Evolutionary conservation across 805 yeast genomes (phyloP).

Genomic region (Scheffersomyces spartinae): DNA sequence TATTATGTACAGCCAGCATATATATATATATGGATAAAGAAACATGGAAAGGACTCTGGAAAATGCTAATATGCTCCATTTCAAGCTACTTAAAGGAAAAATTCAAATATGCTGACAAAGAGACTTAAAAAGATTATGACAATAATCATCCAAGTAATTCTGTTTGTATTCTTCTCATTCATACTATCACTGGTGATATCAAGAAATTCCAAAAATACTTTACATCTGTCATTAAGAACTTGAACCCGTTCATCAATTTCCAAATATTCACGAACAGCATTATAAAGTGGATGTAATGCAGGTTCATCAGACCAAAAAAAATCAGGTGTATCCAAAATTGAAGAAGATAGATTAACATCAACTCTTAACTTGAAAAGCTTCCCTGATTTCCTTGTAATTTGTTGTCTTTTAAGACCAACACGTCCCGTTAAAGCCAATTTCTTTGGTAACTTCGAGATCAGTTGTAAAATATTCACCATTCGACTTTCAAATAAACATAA

Average conservation of each 20-base stretch:
- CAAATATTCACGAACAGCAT: slow-evolving; percentile 80
- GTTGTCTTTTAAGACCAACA: slow-evolving; percentile 74
- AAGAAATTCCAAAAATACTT: slow-evolving; percentile 85
- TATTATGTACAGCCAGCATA: too few relatives aligned
- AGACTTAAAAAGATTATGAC: slow-evolving; percentile 70
- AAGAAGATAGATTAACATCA: slow-evolving; percentile 85
- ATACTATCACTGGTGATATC: slow-evolving; percentile 90
- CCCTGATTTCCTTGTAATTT: slow-evolving; percentile 80
- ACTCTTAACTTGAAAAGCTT: slow-evolving; percentile 80
- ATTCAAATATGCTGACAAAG: slow-evolving; percentile 66
- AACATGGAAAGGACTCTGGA: too few relatives aligned
- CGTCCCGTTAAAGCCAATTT: slow-evolving; percentile 84
- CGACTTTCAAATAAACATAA: slow-evolving; percentile 84
- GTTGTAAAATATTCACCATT: slow-evolving; percentile 72
- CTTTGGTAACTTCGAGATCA: slow-evolving; percentile 83
- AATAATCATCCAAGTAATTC: slow-evolving; percentile 86
- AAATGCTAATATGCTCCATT: neutral
- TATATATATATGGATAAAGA: too few relatives aligned
- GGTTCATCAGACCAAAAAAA: slow-evolving; percentile 96
- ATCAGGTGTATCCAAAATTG: slow-evolving; percentile 89
- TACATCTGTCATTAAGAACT: slow-evolving; percentile 86
- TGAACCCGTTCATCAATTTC: slow-evolving; percentile 94
- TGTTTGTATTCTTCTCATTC: slow-evolving; percentile 84
- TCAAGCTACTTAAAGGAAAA: slow-evolving; percentile 34
- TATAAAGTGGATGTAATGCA: slow-evolving; percentile 82